These are phyloP conservation scores for Aspergillus saccharolyticus DNA, from an alignment of 495 filamentous ascomycete genomes.

Conservation along the genomic window DNA sequence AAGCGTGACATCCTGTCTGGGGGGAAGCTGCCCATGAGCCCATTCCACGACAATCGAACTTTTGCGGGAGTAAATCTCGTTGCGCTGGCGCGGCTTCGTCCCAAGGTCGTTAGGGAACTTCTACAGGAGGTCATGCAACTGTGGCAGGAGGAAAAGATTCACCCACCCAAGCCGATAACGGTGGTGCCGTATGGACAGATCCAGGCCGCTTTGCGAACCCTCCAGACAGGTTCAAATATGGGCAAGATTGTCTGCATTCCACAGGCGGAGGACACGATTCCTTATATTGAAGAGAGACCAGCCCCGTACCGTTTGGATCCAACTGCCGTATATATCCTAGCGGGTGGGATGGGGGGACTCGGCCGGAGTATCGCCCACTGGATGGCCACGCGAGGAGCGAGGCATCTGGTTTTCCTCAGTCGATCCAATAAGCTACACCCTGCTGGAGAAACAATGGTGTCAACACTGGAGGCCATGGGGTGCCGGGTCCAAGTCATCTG, in stretches of 20 bases:
- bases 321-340: background rate
- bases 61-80: no score
- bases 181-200: no score
- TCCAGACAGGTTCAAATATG: no score
- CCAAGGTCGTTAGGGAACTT: no score
- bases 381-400: background rate
- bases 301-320: background rate
- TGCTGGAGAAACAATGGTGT: background rate
- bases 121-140: background rate
- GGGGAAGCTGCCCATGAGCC: no score
- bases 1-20: slow-evolving; percentile 26
- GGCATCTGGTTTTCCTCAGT: background rate
- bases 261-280: no score
- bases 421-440: background rate
- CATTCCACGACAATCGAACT: no score
- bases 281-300: no score
- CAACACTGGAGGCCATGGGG: background rate
- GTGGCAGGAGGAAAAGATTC: background rate
- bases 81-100: no score
- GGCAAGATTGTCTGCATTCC: no score
- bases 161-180: no score
- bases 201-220: no score
- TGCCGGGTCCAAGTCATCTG: background rate
- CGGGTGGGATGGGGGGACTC: background rate
- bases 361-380: background rate